Conservation (phyloP, 2,329 filamentous ascomycete species). For the Talaromyces funiculosus region DNA sequence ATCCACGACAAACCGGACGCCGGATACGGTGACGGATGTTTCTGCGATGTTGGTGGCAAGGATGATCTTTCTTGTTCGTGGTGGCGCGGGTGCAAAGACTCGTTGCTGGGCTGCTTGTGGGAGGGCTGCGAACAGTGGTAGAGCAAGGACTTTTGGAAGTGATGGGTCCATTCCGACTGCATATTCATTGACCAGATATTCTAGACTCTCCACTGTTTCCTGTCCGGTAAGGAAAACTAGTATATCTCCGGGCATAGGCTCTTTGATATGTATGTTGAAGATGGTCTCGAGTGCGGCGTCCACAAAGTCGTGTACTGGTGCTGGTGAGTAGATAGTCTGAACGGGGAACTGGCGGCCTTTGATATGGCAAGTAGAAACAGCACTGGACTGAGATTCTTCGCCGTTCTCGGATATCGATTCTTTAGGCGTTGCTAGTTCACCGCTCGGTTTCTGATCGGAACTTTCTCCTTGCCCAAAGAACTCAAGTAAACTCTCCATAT, state of each 20-base stretch:
- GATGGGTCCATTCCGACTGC: conserved; percentile 65
- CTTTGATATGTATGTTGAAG: conserved; percentile 78
- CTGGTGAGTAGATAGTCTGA: conserved; percentile 65
- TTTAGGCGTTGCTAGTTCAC: neutral
- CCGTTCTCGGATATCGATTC: conserved; percentile 13
- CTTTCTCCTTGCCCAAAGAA: conserved; percentile 59
- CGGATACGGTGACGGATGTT: conserved; percentile 91
- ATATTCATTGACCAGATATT: conserved; percentile 75
- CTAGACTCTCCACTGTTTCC: conserved; percentile 80
- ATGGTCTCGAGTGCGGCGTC: conserved; percentile 76
- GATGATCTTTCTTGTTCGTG: conserved; percentile 78
- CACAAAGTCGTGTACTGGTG: conserved; percentile 72
- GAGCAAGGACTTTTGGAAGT: conserved; percentile 62
- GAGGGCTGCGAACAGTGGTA: conserved; percentile 85
- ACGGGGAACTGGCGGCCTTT: conserved; percentile 86
- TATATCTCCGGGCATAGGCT: conserved; percentile 89
- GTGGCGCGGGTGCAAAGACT: conserved; percentile 71
- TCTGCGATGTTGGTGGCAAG: conserved; percentile 97
- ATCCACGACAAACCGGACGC: conserved; percentile 86
- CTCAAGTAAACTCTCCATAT: conserved; percentile 68
- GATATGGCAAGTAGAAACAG: conserved; percentile 59
- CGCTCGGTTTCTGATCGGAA: neutral
- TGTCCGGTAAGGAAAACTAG: conserved; percentile 89
- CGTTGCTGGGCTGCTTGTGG: conserved; percentile 79
- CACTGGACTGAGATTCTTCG: conserved; percentile 18